phyloP scores from a whole-genome alignment of 2,329 filamentous ascomycete species.

The Zymoseptoria passerinii region DNA sequence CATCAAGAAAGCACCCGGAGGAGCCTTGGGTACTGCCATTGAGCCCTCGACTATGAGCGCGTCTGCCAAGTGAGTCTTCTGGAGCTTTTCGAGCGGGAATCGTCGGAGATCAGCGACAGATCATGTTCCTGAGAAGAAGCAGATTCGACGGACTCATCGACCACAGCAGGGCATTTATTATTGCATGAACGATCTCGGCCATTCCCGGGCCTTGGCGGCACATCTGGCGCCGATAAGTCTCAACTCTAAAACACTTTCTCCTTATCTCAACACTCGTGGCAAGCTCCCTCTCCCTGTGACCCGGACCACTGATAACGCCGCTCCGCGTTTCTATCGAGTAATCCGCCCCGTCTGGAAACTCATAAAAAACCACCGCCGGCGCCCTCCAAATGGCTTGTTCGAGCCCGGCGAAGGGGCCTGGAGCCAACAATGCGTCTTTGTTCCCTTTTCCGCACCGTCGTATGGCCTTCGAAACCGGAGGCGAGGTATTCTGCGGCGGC shows the following conservation, averaged over 20 bases:
- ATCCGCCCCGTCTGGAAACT: constrained; percentile 1
- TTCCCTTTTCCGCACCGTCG: constrained; percentile 3
- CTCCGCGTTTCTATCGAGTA: constrained; percentile 18
- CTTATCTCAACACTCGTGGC: not conserved
- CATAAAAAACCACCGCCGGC: not conserved
- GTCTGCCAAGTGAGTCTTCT: not conserved
- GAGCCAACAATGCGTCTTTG: constrained; percentile 10
- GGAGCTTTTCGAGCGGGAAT: constrained; percentile 2
- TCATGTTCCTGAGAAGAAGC: not conserved
- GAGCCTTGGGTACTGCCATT: too few species aligned
- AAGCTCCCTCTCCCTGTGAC: not conserved
- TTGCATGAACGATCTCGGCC: too few species aligned
- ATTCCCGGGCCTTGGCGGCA: not conserved
- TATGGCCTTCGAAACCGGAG: not conserved
- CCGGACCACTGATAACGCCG: constrained; percentile 9
- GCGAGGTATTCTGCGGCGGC: not conserved
- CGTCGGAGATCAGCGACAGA: not conserved
- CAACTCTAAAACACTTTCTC: not conserved
- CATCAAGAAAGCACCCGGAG: too few species aligned
- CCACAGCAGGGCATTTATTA: too few species aligned
- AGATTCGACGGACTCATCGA: too few species aligned
- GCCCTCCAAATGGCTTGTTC: not conserved
- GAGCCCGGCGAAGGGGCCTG: not conserved
- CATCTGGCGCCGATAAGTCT: not conserved
- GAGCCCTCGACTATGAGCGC: not conserved